Percentiles rank a stretch among this genome's conserved stretches.
These are phyloP conservation scores for Colletotrichum australisinense DNA, from an alignment of 2,329 filamentous ascomycete species.

Conservation along the genomic window DNA sequence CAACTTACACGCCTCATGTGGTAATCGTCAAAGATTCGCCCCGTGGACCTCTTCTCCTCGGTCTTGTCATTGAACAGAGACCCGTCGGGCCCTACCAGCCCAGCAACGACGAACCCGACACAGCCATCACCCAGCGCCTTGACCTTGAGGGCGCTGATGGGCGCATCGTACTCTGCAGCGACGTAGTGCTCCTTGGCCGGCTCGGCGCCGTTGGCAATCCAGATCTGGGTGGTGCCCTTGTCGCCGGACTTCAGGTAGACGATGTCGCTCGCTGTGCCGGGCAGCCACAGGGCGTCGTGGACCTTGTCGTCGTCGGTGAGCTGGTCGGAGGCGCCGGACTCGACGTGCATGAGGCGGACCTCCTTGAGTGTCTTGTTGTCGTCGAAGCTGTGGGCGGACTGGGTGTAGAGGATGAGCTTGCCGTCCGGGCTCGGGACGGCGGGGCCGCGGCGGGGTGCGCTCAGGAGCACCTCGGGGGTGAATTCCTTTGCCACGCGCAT, in stretches of 20 bases:
- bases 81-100: slow-evolving; percentile 45
- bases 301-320: slow-evolving; percentile 43
- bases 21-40: slow-evolving; percentile 48
- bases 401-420: slow-evolving; percentile 53
- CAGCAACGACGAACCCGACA: slow-evolving; percentile 50
- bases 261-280: slow-evolving; percentile 43
- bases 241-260: slow-evolving; percentile 45
- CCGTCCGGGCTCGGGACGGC: slow-evolving; percentile 54
- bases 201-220: slow-evolving; percentile 41
- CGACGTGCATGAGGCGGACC: slow-evolving; percentile 48
- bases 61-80: slow-evolving; percentile 46
- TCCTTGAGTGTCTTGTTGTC: slow-evolving; percentile 46
- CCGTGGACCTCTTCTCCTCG: slow-evolving; percentile 41
- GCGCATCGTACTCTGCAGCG: slow-evolving; percentile 46
- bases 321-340: slow-evolving; percentile 41
- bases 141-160: slow-evolving; percentile 47
- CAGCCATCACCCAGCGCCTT: slow-evolving; percentile 46
- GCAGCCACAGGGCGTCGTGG: slow-evolving; percentile 51
- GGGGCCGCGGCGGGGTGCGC: slow-evolving; percentile 43
- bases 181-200: slow-evolving; percentile 39
- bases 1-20: slow-evolving; percentile 47
- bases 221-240: slow-evolving; percentile 46
- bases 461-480: slow-evolving; percentile 47
- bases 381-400: slow-evolving; percentile 50
- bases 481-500: slow-evolving; percentile 40